Percentiles rank a stretch among this genome's conserved stretches.
These are phyloP conservation scores for Fusarium tuaranense DNA, from an alignment of 2,329 filamentous ascomycete species.

Conservation along the genomic window DNA sequence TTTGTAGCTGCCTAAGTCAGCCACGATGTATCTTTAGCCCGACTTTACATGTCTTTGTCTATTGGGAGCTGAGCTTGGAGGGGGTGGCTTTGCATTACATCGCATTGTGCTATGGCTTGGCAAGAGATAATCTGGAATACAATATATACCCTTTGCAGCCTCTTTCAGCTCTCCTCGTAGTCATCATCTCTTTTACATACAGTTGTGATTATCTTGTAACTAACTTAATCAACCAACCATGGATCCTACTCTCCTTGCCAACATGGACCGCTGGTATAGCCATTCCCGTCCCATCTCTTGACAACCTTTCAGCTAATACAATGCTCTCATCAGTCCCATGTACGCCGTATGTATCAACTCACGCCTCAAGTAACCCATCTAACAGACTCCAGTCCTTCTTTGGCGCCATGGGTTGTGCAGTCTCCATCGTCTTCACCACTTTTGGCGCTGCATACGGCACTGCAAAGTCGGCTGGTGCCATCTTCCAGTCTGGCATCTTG, in stretches of 20 bases:
- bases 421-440: constrained; percentile 64
- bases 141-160: background rate
- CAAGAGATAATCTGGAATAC: background rate
- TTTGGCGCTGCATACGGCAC: constrained; percentile 60
- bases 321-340: constrained; percentile 49
- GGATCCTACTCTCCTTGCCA: constrained; percentile 47
- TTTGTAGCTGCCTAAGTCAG: constrained; percentile 18
- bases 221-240: constrained; percentile 33
- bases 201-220: background rate
- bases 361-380: background rate
- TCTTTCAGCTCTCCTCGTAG: background rate
- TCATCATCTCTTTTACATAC: background rate
- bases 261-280: constrained; percentile 52
- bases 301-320: constrained; percentile 2
- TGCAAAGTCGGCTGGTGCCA: constrained; percentile 56
- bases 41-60: constrained; percentile 1
- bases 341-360: constrained; percentile 55
- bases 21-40: background rate
- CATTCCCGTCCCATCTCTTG: background rate
- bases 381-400: constrained; percentile 52
- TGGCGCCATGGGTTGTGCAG: constrained; percentile 55
- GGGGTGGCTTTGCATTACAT: background rate
- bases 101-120: background rate
- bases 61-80: background rate
- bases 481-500: constrained; percentile 57